phyloP scores from a whole-genome alignment of 352 stramenopile species.

The Globisporangium takayamanum region DNA sequence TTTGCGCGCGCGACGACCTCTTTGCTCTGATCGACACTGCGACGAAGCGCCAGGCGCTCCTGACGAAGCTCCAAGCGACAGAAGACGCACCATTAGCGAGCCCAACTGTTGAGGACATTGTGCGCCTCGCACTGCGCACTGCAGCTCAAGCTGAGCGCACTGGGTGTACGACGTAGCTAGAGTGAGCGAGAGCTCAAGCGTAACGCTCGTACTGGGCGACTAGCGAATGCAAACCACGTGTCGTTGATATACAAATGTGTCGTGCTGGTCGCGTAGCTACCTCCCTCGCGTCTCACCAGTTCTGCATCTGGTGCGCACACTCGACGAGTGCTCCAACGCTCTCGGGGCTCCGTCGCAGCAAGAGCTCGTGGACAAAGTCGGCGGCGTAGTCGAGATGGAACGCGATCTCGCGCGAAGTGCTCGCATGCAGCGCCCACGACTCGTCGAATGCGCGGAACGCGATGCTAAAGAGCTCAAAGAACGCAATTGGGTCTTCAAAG shows the following conservation, averaged over 20 bases:
- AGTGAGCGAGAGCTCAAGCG: background rate
- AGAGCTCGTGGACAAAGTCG: slow-evolving; percentile 65
- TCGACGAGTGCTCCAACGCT: slow-evolving; percentile 56
- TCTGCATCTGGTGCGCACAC: slow-evolving; percentile 65
- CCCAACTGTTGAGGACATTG: slow-evolving; percentile 13
- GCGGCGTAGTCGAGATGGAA: slow-evolving; percentile 65
- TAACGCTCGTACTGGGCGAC: background rate
- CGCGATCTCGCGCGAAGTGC: slow-evolving; percentile 42
- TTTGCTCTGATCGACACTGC: slow-evolving; percentile 30
- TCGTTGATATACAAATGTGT: too few relatives aligned
- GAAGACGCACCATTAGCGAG: background rate
- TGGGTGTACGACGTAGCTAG: background rate
- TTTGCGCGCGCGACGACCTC: slow-evolving; percentile 26
- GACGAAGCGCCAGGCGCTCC: slow-evolving; percentile 33
- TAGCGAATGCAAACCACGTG: background rate
- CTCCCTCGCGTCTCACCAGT: slow-evolving; percentile 34
- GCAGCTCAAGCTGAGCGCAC: slow-evolving; percentile 7
- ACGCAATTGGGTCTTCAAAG: slow-evolving; percentile 80
- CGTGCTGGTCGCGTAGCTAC: too few relatives aligned
- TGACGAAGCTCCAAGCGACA: slow-evolving; percentile 21
- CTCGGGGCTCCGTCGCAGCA: slow-evolving; percentile 62
- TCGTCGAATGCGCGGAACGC: slow-evolving; percentile 66
- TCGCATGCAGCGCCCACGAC: slow-evolving; percentile 47
- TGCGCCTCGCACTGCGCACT: slow-evolving; percentile 13
- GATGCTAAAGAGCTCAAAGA: slow-evolving; percentile 78